Conservation (phyloP, 805 yeast genomes). For the Diddensiella santjacobensis region DNA sequence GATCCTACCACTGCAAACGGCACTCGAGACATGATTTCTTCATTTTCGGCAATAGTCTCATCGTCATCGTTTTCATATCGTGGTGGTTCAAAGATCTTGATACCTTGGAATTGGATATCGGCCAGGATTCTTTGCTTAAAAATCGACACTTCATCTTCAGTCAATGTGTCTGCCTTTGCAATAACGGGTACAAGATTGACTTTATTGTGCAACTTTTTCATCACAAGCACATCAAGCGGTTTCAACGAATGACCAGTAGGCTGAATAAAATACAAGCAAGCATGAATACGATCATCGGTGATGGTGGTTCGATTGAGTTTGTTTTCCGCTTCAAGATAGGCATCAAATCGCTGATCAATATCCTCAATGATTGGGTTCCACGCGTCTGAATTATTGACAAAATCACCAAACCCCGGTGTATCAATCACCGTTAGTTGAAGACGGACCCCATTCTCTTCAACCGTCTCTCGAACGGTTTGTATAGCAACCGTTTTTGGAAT, state of each 20-base stretch:
- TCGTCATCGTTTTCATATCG: slow-evolving; percentile 79
- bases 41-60: slow-evolving; percentile 65
- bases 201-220: slow-evolving; percentile 82
- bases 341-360: slow-evolving; percentile 79
- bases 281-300: slow-evolving; percentile 85
- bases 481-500: slow-evolving; percentile 49
- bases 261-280: slow-evolving; percentile 88
- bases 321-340: slow-evolving; percentile 85
- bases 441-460: slow-evolving; percentile 92
- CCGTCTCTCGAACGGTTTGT: slow-evolving; percentile 59
- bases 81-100: slow-evolving; percentile 74
- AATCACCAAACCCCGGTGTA: slow-evolving; percentile 93
- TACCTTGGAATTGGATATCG: slow-evolving; percentile 71
- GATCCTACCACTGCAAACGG: slow-evolving; percentile 97
- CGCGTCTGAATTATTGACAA: slow-evolving; percentile 69
- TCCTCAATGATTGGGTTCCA: slow-evolving; percentile 94
- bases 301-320: slow-evolving; percentile 67
- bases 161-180: slow-evolving; percentile 90
- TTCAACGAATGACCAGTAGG: slow-evolving; percentile 94
- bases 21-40: slow-evolving; percentile 61
- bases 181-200: slow-evolving; percentile 93
- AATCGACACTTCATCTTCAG: slow-evolving; percentile 73
- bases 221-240: slow-evolving; percentile 82
- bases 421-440: slow-evolving; percentile 79
- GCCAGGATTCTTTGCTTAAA: slow-evolving; percentile 76